Evolutionary conservation across 306 rosid genomes (phyloP).

Genomic region (Abrus pulchellus): DNA sequence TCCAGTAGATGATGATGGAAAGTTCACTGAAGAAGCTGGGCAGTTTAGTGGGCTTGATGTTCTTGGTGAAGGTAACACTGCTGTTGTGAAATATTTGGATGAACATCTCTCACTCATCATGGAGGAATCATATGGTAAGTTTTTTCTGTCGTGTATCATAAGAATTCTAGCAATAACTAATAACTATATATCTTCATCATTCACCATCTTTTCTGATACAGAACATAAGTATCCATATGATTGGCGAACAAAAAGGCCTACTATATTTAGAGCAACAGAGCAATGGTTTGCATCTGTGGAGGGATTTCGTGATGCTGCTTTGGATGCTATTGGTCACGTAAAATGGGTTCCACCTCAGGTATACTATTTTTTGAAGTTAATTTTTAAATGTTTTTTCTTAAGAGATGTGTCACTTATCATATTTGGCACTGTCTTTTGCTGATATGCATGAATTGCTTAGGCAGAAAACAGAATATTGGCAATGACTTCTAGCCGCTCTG

Average conservation of each 20-base stretch:
- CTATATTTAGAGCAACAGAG: slow-evolving; percentile 98
- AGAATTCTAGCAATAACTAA: slow-evolving; percentile 8
- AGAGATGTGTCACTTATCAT: slow-evolving; percentile 35
- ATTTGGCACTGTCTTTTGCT: slow-evolving; percentile 33
- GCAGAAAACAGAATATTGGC: slow-evolving; percentile 95
- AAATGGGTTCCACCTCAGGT: slow-evolving; percentile 99
- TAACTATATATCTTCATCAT: slow-evolving; percentile 28
- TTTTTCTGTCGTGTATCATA: slow-evolving; percentile 22
- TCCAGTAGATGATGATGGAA: slow-evolving; percentile 92
- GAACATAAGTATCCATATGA: slow-evolving; percentile 99
- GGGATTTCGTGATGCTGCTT: slow-evolving; percentile 86
- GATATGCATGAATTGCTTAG: slow-evolving; percentile 59
- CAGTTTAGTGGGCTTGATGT: slow-evolving; percentile 93
- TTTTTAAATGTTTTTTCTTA: slow-evolving; percentile 22
- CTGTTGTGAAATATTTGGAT: slow-evolving; percentile 87
- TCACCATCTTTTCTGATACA: slow-evolving; percentile 54
- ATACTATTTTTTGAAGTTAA: slow-evolving; percentile 44
- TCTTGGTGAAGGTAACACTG: slow-evolving; percentile 87
- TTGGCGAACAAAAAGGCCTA: slow-evolving; percentile 97
- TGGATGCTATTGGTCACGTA: slow-evolving; percentile 82
- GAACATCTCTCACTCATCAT: slow-evolving; percentile 74
- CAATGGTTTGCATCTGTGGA: slow-evolving; percentile 99
- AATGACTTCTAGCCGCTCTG: slow-evolving; percentile 93
- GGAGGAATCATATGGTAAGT: slow-evolving; percentile 92
- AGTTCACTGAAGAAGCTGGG: slow-evolving; percentile 98